A percentile compares a stretch with the other conserved stretches of the same genome.
phyloP scores from a whole-genome alignment of 23 red algal genomes.

The Agarophyton chilense region DNA sequence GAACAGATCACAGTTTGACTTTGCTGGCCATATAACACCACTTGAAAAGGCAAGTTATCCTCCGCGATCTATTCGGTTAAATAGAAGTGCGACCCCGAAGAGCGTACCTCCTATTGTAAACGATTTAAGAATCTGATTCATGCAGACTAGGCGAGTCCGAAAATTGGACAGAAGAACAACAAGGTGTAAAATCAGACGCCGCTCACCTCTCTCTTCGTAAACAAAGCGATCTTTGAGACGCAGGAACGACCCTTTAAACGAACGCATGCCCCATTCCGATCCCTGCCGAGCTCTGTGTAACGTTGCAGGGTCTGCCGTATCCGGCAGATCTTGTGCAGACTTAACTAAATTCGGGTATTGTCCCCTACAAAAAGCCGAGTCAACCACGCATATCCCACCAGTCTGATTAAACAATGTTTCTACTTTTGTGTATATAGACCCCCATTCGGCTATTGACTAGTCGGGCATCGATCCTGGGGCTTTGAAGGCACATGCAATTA shows the following conservation, averaged over 20 bases:
- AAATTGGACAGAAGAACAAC: slow-evolving; percentile 32
- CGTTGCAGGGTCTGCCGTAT: not conserved
- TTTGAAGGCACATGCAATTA: slow-evolving; percentile 22
- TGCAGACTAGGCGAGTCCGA: not conserved
- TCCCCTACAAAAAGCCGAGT: slow-evolving; percentile 1
- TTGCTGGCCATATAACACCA: slow-evolving; percentile 23
- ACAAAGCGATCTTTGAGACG: slow-evolving; percentile 3
- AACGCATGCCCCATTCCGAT: slow-evolving; percentile 23
- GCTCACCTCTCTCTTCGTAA: slow-evolving; percentile 25
- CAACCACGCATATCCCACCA: not conserved
- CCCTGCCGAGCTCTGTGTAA: not conserved
- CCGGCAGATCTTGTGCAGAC: slow-evolving; percentile 1
- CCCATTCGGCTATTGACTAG: not conserved
- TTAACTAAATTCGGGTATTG: slow-evolving; percentile 12
- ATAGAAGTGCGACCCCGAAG: slow-evolving; percentile 6
- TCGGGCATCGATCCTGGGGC: slow-evolving; percentile 33
- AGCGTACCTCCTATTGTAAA: not conserved
- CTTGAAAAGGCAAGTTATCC: not conserved
- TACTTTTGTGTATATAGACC: not conserved
- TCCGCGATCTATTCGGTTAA: not conserved
- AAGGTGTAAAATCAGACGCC: not conserved
- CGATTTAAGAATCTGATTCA: slow-evolving; percentile 3
- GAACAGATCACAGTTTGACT: slow-evolving; percentile 55
- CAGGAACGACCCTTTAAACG: slow-evolving; percentile 1
- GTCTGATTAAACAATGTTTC: not conserved